Base-by-base conservation (phyloP, 2,329 filamentous ascomycete genomes). In the Sclerotiophoma versabilis region DNA sequence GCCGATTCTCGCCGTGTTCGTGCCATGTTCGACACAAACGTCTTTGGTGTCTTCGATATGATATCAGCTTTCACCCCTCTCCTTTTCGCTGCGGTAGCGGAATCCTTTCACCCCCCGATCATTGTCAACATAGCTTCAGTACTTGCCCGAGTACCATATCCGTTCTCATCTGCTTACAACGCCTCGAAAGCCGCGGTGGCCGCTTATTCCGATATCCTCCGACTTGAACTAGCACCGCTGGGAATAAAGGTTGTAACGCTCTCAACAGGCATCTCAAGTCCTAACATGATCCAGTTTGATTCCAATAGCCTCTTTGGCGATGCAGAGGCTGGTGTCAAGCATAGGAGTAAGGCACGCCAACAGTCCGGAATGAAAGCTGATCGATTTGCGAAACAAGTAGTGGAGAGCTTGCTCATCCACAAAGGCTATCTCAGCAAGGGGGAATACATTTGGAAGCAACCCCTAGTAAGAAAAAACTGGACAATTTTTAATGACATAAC, bases 121-220 rank as follows among this genome's bases (percentile, higher is more conserved):
- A 48, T 54, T 12, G 44, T 54, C 30, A 54, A 54, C 19, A 54
- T 36, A 9, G 23, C 43, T 4, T 49, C 43, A 6, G 33, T 54
- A 5, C 27, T 54, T 12, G 38, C 29, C 10, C 7, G n/a, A 14
- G n/a, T 60, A 30, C 58, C 60, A 2, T 70, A 62, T 57, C 55
- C 70, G 2, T 41, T 41, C 10, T 29, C 25, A 19, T 29, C 25
- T 7, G 38, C 38, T 7, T 86, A 86, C 72, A 83, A 83, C 63
- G 81, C 83, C 12, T 81, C 79, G 30, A 85, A 86, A 66, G 84
- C 82, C 0, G 84, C 84, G 1, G 62, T 86, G 37, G 81, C 84
- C 60, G 75, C 77, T 0, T 86, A 83, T 65, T 81, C 78, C 53
- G 78, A 85, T 54, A 83, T 81, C 0, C 66, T 86, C 34, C 77